A percentile compares a stretch with the other conserved stretches of the same genome.
These are phyloP conservation scores for Microthlaspi erraticum DNA, from an alignment of 345 rosid genomes.

Conservation along the genomic window DNA sequence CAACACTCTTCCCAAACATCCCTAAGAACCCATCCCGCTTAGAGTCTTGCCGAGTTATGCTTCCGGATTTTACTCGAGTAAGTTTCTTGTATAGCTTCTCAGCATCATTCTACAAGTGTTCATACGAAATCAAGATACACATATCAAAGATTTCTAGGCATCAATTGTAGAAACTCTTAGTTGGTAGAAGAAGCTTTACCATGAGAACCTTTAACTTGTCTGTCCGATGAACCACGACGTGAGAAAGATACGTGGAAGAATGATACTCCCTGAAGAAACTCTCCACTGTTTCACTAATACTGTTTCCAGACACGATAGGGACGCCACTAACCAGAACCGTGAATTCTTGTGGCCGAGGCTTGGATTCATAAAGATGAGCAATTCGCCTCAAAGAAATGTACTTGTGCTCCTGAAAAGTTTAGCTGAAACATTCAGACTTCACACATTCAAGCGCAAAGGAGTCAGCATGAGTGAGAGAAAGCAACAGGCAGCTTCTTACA, in stretches of 20 bases:
- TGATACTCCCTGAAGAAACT: constrained; percentile 80
- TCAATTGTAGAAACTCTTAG: not conserved
- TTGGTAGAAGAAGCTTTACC: constrained; percentile 53
- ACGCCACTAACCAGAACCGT: constrained; percentile 77
- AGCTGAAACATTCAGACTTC: not conserved
- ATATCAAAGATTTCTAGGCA: not conserved
- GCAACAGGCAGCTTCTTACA: constrained; percentile 56
- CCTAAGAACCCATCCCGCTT: constrained; percentile 75
- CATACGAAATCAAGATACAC: constrained; percentile 18
- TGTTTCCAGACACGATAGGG: constrained; percentile 59
- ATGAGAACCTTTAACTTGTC: constrained; percentile 66
- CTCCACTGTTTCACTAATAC: constrained; percentile 68
- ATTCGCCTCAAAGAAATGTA: constrained; percentile 69
- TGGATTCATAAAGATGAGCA: constrained; percentile 66
- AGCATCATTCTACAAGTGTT: constrained; percentile 59
- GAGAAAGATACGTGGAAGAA: constrained; percentile 81
- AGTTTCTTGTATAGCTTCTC: constrained; percentile 70
- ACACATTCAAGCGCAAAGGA: constrained; percentile 7
- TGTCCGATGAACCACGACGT: constrained; percentile 62
- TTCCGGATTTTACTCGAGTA: constrained; percentile 53
- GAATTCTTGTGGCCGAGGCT: constrained; percentile 78
- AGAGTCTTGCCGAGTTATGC: constrained; percentile 42
- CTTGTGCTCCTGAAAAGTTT: constrained; percentile 64
- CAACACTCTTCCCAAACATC: constrained; percentile 68
- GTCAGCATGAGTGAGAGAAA: constrained; percentile 15